Evolutionary conservation across 2,329 filamentous ascomycete genomes (phyloP), one percentile per base, ranked within the genome.

Genomic region (Stagonosporopsis vannaccii): DNA sequence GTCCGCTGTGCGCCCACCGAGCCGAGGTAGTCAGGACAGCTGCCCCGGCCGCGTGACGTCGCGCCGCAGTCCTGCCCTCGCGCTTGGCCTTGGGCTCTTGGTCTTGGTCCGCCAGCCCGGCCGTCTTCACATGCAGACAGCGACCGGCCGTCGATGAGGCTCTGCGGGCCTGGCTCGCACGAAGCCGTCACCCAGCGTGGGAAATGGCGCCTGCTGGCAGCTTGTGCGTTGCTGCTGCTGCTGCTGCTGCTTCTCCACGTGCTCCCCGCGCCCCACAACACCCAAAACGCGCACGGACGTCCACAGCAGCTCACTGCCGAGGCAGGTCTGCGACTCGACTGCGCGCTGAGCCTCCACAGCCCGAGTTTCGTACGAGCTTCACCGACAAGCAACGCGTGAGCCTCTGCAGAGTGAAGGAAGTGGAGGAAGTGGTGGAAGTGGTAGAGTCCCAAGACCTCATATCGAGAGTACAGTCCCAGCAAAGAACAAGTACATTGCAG

Each of bases 11-110:
- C 33, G 32, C 19, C 4, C 44, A n/a, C 37, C 44, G 43, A 48
- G 43, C 51, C 51, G 51, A 54, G 51, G 51, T 54, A 30, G 43
- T 42, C 26, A 28, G 37, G 42, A 25, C 32, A 23, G 30, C 28
- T 53, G 51, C 51, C 51, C 51, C 42, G 33, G 45, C 43, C 51
- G 36, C 51, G 51, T 54, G 51, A 54, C 51, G 13, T 49, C 46
- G 26, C 40, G 26, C 33, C 17, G 12, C 20, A 26, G 42, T 6
- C 9, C 28, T 13, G 39, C 17, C 9, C 8, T 8, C 12, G 12
- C 4, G n/a, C 23, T 6, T 23, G 17, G n/a, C n/a, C n/a, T n/a
- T n/a, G n/a, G n/a, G n/a, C n/a, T n/a, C n/a, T 26, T 2, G 19
- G 4, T 15, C 39, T 42, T 19, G 26, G 33, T 20, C 51, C 51